Percentiles rank a stretch among this genome's conserved stretches.
Evolutionary conservation across 2,329 filamentous ascomycete species (phyloP).

Genomic region (Ramularia endophylla): DNA sequence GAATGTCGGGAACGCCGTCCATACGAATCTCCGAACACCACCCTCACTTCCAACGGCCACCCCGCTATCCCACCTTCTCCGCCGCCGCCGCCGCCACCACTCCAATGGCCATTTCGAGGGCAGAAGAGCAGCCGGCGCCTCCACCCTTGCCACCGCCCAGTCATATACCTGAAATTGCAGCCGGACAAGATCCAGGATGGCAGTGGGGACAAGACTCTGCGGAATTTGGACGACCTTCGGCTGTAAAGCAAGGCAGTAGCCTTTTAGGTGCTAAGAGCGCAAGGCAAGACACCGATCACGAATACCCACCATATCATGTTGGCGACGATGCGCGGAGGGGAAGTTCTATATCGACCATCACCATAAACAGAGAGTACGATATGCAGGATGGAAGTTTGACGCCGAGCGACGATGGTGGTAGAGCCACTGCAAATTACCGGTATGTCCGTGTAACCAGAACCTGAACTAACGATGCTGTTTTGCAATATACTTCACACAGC

Average conservation of each 20-base stretch:
- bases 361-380: conserved; percentile 21
- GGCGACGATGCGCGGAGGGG: conserved; percentile 33
- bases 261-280: conserved; percentile 28
- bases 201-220: conserved; percentile 53
- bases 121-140: conserved; percentile 45
- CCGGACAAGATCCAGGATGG: conserved; percentile 57
- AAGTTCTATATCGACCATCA: conserved; percentile 35
- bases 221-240: conserved; percentile 42
- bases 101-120: conserved; percentile 59
- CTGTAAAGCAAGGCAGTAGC: conserved; percentile 44
- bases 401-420: conserved; percentile 27
- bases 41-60: conserved; percentile 33
- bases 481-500: too few relatives aligned
- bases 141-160: conserved; percentile 61
- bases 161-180: conserved; percentile 50
- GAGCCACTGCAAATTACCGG: conserved; percentile 36
- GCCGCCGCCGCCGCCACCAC: conserved; percentile 36
- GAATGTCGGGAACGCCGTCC: conserved; percentile 25
- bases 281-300: conserved; percentile 24
- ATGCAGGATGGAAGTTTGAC: conserved; percentile 22
- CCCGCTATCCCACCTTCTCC: conserved; percentile 33
- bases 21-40: conserved; percentile 34
- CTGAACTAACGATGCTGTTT: background rate
- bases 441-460: conserved; percentile 23
- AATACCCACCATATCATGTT: conserved; percentile 19